Percentiles rank a stretch among this genome's conserved stretches.
Conservation (phyloP, 2,329 filamentous ascomycete species). For the Xylogone sp. region DNA sequence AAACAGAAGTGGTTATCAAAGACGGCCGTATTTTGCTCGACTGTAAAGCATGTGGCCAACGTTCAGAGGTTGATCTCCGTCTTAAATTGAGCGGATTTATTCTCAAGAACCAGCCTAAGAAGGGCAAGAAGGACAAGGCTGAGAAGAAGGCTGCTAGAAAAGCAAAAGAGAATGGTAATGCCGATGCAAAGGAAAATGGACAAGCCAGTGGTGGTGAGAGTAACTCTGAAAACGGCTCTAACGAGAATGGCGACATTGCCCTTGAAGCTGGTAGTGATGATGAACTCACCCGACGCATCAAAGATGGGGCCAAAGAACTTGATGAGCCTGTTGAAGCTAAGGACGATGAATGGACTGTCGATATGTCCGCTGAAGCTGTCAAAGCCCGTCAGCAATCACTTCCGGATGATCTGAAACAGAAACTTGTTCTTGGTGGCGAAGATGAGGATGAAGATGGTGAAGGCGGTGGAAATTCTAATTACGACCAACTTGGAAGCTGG, state of each 20-base stretch:
- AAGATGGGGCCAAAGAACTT: slow-evolving; percentile 67
- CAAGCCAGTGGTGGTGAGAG: slow-evolving; percentile 61
- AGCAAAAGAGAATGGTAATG: slow-evolving; percentile 65
- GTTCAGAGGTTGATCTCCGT: slow-evolving; percentile 84
- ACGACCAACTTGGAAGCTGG: slow-evolving; percentile 92
- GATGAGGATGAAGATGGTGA: slow-evolving; percentile 81
- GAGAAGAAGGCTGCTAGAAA: slow-evolving; percentile 87
- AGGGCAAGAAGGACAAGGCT: slow-evolving; percentile 97
- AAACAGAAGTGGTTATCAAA: slow-evolving; percentile 95
- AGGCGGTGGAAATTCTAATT: slow-evolving; percentile 68
- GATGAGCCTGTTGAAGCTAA: slow-evolving; percentile 64
- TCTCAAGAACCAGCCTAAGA: slow-evolving; percentile 87
- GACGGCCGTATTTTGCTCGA: slow-evolving; percentile 88
- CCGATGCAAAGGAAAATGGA: slow-evolving; percentile 48
- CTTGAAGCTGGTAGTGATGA: slow-evolving; percentile 81
- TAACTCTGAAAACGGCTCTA: slow-evolving; percentile 54
- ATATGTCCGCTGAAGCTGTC: slow-evolving; percentile 93
- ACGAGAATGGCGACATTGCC: slow-evolving; percentile 46
- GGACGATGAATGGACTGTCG: slow-evolving; percentile 92
- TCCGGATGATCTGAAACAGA: slow-evolving; percentile 90
- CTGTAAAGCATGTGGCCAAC: slow-evolving; percentile 98
- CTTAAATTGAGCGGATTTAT: slow-evolving; percentile 98
- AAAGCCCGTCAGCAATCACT: slow-evolving; percentile 91
- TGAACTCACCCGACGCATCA: slow-evolving; percentile 77
- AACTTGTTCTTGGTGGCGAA: slow-evolving; percentile 76